Evolutionary conservation across 805 yeast species (phyloP).

Genomic region (Aciculoconidium aculeatum): DNA sequence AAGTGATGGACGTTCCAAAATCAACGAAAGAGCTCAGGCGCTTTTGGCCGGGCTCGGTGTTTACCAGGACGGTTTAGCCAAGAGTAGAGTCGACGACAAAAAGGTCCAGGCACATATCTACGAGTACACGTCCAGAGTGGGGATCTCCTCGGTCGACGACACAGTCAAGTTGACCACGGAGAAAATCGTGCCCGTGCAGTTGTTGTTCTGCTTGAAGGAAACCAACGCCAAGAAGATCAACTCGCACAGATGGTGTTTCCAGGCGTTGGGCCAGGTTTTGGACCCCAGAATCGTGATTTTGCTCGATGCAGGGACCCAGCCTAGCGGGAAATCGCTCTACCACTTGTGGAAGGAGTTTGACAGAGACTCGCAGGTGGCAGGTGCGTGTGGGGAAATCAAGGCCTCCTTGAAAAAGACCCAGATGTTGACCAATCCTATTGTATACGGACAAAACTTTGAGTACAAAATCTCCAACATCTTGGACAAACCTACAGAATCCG

Average conservation of each 20-base stretch:
- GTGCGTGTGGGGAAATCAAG: conserved; percentile 69
- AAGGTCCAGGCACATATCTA: conserved; percentile 61
- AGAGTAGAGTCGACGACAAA: conserved; percentile 51
- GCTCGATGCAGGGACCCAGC: conserved; percentile 63
- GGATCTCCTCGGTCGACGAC: conserved; percentile 42
- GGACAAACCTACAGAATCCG: conserved; percentile 62
- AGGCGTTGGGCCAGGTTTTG: conserved; percentile 53
- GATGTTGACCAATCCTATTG: conserved; percentile 52
- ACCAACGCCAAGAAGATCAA: conserved; percentile 59
- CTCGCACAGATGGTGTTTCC: conserved; percentile 66
- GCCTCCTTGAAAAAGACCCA: conserved; percentile 46
- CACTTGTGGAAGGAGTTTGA: conserved; percentile 62
- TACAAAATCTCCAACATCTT: conserved; percentile 62
- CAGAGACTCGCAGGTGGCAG: conserved; percentile 54
- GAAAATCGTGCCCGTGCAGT: conserved; percentile 57
- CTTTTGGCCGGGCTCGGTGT: conserved; percentile 60
- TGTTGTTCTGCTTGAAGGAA: conserved; percentile 57
- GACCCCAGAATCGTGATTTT: conserved; percentile 53
- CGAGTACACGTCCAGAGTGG: conserved; percentile 60
- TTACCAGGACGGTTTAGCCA: conserved; percentile 62
- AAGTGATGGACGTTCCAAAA: conserved; percentile 61
- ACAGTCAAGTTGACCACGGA: conserved; percentile 49
- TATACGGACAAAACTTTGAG: conserved; percentile 62
- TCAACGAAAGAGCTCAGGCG: conserved; percentile 58
- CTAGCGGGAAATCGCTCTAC: conserved; percentile 49